Conservation (phyloP, 805 yeast species). For the Metschnikowia dekortorum region DNA sequence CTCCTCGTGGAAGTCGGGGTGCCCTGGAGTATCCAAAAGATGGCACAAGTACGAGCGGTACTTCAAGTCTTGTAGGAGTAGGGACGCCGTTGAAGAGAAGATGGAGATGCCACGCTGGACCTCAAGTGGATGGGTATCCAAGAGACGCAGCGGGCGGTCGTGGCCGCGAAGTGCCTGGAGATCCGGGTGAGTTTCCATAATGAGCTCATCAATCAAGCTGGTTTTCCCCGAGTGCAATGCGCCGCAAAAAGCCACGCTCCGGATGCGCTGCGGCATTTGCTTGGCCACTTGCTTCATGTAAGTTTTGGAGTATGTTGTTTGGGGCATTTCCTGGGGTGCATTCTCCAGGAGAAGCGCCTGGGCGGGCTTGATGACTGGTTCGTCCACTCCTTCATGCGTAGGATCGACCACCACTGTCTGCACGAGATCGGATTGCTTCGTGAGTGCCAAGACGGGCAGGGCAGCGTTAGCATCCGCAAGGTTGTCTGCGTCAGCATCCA, state of each 20-base stretch:
- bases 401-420: constrained; percentile 17
- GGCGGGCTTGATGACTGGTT: constrained; percentile 63
- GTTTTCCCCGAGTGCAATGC: constrained; percentile 85
- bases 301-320: constrained; percentile 54
- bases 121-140: constrained; percentile 71
- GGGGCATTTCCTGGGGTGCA: constrained; percentile 43
- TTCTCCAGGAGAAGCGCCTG: constrained; percentile 42
- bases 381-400: constrained; percentile 23
- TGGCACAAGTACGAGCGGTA: constrained; percentile 55
- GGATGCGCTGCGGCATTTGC: constrained; percentile 54
- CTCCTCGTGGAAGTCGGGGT: constrained; percentile 79
- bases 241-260: constrained; percentile 80
- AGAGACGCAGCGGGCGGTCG: constrained; percentile 54
- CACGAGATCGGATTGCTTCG: not conserved
- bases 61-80: constrained; percentile 50
- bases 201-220: constrained; percentile 62
- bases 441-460: no score
- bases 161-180: constrained; percentile 22
- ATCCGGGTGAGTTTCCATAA: constrained; percentile 56
- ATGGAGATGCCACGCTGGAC: constrained; percentile 65
- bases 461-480: not conserved
- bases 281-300: constrained; percentile 50
- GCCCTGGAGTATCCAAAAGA: constrained; percentile 89
- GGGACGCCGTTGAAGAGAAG: constrained; percentile 56
- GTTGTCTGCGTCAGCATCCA: constrained; percentile 27